A percentile compares a stretch with the other conserved stretches of the same genome.
Conservation (phyloP, 129 eudicot species). For the Gnaphalium uliginosum region DNA sequence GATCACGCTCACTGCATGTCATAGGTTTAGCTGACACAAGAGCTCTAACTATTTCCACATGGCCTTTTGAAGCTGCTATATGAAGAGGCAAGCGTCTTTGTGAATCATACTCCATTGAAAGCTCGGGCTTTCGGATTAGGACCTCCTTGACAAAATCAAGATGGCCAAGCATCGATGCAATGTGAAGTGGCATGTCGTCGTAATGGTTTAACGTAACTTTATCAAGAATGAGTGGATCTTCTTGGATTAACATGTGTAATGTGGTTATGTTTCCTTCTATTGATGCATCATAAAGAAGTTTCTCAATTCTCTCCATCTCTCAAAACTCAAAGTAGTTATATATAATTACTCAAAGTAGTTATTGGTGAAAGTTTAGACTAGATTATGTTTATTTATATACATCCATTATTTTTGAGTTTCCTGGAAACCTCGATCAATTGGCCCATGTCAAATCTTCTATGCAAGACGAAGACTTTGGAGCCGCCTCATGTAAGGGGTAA, state of each 20-base stretch:
- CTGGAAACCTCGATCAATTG: too few species aligned
- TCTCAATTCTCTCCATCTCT: constrained; percentile 20
- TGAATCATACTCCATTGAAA: constrained; percentile 44
- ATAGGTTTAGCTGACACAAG: constrained; percentile 14
- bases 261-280: constrained; percentile 27
- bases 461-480: too few species aligned
- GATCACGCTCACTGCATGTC: constrained; percentile 40
- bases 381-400: background rate
- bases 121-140: constrained; percentile 39
- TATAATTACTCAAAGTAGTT: constrained; percentile 7
- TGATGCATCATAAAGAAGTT: constrained; percentile 44
- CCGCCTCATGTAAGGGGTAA: too few species aligned
- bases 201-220: constrained; percentile 21
- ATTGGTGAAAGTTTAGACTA: background rate
- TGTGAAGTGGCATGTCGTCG: constrained; percentile 44
- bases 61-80: constrained; percentile 56
- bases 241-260: constrained; percentile 35
- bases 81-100: constrained; percentile 46
- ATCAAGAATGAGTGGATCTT: constrained; percentile 48
- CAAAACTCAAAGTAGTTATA: background rate
- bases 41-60: constrained; percentile 34
- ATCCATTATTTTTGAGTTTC: too few species aligned
- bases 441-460: too few species aligned
- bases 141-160: constrained; percentile 35
- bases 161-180: constrained; percentile 50